Evolutionary conservation across 192 early-diverging fungal species (phyloP).

Genomic region (Helicostylum pulchrum): DNA sequence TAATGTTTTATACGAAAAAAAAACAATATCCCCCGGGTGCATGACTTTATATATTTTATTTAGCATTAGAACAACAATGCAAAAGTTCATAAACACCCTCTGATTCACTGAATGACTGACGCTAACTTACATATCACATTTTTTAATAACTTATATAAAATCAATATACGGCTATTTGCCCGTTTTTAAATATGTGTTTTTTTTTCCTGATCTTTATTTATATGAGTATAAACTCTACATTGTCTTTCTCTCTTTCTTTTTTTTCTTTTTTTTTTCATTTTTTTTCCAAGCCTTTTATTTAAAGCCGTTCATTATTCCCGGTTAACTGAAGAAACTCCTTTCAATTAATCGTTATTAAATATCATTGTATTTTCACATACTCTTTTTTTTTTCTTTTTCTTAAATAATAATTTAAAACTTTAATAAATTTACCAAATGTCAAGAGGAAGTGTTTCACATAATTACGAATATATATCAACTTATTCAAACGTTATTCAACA

Average conservation of each 20-base stretch:
- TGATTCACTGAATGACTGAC: background rate
- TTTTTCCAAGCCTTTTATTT: background rate
- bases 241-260: background rate
- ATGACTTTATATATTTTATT: background rate
- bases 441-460: constrained; percentile 18
- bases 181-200: constrained; percentile 1
- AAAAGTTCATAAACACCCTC: background rate
- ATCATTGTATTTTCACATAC: background rate
- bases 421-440: constrained; percentile 2
- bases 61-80: background rate
- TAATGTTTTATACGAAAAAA: background rate
- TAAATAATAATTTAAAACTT: background rate
- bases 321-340: background rate
- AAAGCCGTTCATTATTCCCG: constrained; percentile 8
- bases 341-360: background rate
- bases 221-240: background rate
- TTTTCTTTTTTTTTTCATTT: constrained; percentile 5
- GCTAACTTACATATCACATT: constrained; percentile 2
- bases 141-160: background rate
- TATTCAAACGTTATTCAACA: constrained; percentile 9
- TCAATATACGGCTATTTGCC: background rate
- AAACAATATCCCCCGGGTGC: constrained; percentile 10
- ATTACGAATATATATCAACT: constrained; percentile 14
- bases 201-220: background rate
- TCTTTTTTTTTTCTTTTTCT: background rate